Conservation (phyloP, 2,329 filamentous ascomycete species). For the Cladorrhinum sp. region DNA sequence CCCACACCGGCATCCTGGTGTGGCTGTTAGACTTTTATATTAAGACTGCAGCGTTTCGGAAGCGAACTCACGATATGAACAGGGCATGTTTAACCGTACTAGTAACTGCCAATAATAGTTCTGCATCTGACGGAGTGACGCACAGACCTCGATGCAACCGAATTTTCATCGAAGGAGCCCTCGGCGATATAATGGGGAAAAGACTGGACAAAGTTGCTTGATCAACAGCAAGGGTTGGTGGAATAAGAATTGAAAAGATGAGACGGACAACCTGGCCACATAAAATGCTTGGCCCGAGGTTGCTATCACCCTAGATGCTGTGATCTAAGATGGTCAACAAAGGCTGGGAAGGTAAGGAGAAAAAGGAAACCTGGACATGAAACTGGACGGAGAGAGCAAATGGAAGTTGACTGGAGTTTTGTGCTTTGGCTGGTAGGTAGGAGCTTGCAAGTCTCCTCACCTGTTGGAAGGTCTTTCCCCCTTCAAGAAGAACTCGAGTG, state of each 20-base stretch:
- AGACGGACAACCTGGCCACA: background rate
- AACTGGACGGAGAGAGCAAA: too few species aligned
- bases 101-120: background rate
- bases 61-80: background rate
- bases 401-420: too few species aligned
- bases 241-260: background rate
- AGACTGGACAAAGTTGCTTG: background rate
- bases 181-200: background rate
- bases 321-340: too few species aligned
- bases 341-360: too few species aligned
- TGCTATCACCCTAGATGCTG: too few species aligned
- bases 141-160: background rate
- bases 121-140: background rate
- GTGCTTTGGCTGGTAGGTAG: too few species aligned
- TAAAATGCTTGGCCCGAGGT: background rate
- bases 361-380: too few species aligned
- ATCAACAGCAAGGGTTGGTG: background rate
- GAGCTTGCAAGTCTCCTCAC: too few species aligned
- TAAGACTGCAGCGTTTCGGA: background rate
- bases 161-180: background rate
- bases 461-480: too few species aligned
- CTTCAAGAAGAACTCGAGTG: too few species aligned
- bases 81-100: background rate
- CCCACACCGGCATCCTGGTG: background rate
- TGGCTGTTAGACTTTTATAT: background rate